Evolutionary conservation across 2,329 filamentous ascomycete species (phyloP).

Genomic region (Ophiognomonia clavigignenti-juglandacearum): DNA sequence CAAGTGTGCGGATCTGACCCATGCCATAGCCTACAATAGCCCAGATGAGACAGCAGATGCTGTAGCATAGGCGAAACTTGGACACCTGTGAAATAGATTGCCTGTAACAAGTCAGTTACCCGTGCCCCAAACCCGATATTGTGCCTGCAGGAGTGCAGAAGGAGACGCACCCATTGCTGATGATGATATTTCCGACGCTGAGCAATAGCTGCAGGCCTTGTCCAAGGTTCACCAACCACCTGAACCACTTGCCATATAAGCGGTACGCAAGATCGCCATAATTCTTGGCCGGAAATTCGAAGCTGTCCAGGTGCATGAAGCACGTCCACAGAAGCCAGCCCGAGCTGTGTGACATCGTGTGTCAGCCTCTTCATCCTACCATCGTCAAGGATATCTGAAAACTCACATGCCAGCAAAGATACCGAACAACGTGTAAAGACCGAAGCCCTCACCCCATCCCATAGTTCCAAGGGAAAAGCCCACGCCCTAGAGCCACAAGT

Average conservation of each 20-base stretch:
- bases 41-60: constrained; percentile 45
- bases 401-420: constrained; percentile 28
- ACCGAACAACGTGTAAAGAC: constrained; percentile 38
- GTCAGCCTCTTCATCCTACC: neutral
- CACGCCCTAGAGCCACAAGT: constrained; percentile 22
- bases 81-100: too few relatives aligned
- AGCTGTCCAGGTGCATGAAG: constrained; percentile 37
- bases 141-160: too few relatives aligned
- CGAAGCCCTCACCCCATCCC: constrained; percentile 32
- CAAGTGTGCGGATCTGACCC: constrained; percentile 49
- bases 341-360: neutral
- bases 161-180: constrained; percentile 48
- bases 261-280: constrained; percentile 43
- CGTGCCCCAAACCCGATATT: too few relatives aligned
- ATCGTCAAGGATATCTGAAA: constrained; percentile 1
- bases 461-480: constrained; percentile 22
- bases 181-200: constrained; percentile 44
- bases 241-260: constrained; percentile 35
- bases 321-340: constrained; percentile 38
- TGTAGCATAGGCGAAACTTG: too few relatives aligned
- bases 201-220: constrained; percentile 42
- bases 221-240: constrained; percentile 41
- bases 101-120: constrained; percentile 47
- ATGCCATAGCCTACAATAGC: constrained; percentile 42
- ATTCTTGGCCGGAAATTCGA: constrained; percentile 37